Evolutionary conservation across 345 rosid species (phyloP).

Genomic region (Hibiscus mutabilis): DNA sequence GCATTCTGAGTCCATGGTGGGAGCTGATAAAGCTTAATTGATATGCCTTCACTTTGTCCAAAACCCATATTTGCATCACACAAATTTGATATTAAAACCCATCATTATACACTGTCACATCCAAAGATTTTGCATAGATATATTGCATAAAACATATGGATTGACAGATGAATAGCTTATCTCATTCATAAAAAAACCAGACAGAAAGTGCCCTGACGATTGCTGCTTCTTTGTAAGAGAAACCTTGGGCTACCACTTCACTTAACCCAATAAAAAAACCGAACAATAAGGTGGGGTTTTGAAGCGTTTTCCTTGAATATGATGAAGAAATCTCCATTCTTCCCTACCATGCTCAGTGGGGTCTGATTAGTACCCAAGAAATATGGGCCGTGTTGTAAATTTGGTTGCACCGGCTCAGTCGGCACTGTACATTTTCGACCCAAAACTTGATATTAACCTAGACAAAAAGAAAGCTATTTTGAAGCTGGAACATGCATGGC

Average conservation of each 20-base stretch:
- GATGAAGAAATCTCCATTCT: no score
- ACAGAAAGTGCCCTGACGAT: neutral
- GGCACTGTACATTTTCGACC: neutral
- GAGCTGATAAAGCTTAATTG: slow-evolving; percentile 3
- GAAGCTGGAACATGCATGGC: neutral
- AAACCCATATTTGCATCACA: neutral
- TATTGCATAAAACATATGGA: neutral
- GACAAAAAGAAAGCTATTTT: neutral
- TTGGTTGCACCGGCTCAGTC: neutral
- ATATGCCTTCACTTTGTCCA: slow-evolving; percentile 10
- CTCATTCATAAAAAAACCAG: neutral
- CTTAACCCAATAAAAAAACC: neutral
- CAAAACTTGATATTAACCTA: neutral
- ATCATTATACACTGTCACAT: neutral
- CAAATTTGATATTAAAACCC: neutral
- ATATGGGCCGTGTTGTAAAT: neutral
- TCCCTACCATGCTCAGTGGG: no score
- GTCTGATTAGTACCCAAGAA: no score
- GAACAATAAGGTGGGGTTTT: neutral
- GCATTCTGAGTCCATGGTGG: neutral
- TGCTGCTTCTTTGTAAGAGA: neutral
- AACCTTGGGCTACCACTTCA: neutral
- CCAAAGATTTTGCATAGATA: neutral
- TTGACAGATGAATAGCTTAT: no score
- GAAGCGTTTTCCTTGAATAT: neutral